A percentile compares a stretch with the other conserved stretches of the same genome.
phyloP scores from a whole-genome alignment of 495 filamentous ascomycete species.

The Xylaria intraflava region DNA sequence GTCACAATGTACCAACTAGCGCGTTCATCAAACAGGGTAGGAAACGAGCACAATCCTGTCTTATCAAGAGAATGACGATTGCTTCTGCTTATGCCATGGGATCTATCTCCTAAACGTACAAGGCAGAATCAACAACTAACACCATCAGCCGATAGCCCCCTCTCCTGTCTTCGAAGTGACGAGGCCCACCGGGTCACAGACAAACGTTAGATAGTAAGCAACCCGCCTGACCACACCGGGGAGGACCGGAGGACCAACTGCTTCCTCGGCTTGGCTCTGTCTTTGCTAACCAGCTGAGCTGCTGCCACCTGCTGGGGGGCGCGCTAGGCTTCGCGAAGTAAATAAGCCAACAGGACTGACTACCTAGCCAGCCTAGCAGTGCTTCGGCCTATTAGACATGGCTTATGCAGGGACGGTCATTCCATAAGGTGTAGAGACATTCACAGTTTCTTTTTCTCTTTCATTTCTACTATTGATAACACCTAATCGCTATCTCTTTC shows the following conservation, averaged over 20 bases:
- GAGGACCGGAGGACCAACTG: neutral
- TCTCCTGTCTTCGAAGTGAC: too few species aligned
- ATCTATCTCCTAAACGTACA: too few species aligned
- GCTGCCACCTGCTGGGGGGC: neutral
- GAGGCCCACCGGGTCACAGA: too few species aligned
- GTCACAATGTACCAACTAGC: neutral
- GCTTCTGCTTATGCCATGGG: too few species aligned
- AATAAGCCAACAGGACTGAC: neutral
- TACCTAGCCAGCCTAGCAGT: neutral
- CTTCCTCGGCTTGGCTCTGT: neutral
- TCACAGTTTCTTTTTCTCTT: neutral
- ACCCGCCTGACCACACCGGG: too few species aligned
- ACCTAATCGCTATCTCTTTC: constrained; percentile 8
- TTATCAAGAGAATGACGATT: too few species aligned
- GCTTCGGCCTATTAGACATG: too few species aligned
- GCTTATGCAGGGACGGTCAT: neutral
- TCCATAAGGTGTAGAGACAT: neutral
- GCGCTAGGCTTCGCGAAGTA: neutral
- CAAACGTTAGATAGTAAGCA: too few species aligned
- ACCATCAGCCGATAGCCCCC: too few species aligned
- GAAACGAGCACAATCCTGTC: neutral
- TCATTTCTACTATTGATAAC: constrained; percentile 7
- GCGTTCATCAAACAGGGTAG: neutral
- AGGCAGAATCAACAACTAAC: too few species aligned
- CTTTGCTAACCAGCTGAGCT: neutral